These are phyloP conservation scores for Phytophthora fragariaefolia DNA, from an alignment of 352 stramenopile species.

Conservation along the genomic window DNA sequence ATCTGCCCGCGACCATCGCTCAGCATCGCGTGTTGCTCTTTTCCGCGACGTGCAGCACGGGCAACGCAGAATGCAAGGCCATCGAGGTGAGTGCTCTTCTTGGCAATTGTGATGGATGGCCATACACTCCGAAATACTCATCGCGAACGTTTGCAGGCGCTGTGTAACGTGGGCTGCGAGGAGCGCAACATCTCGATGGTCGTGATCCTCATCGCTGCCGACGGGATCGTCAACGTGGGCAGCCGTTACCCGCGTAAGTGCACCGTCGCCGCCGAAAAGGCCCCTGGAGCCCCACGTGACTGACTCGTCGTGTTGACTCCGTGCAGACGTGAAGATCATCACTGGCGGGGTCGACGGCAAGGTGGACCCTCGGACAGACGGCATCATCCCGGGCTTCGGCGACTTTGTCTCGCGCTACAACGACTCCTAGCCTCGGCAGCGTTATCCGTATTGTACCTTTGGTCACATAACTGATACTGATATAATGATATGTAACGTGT, in stretches of 20 bases:
- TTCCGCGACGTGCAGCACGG: conserved; percentile 37
- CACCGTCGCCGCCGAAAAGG: not conserved
- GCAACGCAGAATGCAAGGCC: conserved; percentile 37
- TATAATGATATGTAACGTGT: too few relatives aligned
- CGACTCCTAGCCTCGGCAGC: conserved; percentile 2
- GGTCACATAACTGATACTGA: too few relatives aligned
- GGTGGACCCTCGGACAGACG: conserved; percentile 25
- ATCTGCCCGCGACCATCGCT: conserved; percentile 43
- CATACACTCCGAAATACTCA: too few relatives aligned
- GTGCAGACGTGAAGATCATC: conserved; percentile 46
- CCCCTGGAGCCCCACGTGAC: too few relatives aligned
- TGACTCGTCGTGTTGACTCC: not conserved
- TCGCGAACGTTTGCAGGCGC: conserved; percentile 18
- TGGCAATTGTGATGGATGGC: not conserved
- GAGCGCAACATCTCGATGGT: conserved; percentile 53
- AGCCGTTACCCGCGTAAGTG: conserved; percentile 49
- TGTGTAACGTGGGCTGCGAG: conserved; percentile 38
- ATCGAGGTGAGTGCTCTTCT: conserved; percentile 38
- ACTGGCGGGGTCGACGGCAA: conserved; percentile 45
- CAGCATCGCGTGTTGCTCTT: conserved; percentile 50
- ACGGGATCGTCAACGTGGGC: conserved; percentile 40
- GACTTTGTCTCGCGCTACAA: conserved; percentile 61
- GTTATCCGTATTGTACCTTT: not conserved
- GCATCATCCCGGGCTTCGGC: conserved; percentile 42
- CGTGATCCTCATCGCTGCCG: conserved; percentile 35